These are phyloP conservation scores for Debaryomyces maramus DNA, from an alignment of 805 yeast species.

Conservation along the genomic window DNA sequence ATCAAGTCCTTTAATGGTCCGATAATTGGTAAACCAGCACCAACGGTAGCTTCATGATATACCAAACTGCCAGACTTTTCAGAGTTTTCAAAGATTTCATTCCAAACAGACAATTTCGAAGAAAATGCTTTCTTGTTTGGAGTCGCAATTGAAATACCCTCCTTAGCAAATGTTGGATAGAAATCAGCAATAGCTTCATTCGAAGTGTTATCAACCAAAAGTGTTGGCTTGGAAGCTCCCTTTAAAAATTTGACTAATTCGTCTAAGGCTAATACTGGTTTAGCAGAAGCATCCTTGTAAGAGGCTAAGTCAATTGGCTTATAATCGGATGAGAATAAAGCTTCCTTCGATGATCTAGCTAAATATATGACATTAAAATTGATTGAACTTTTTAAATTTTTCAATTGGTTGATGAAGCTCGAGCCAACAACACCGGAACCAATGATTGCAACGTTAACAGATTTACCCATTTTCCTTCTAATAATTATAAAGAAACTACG, in stretches of 20 bases:
- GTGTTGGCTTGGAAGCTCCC: conserved; percentile 70
- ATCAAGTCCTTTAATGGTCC: conserved; percentile 86
- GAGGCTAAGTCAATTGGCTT: conserved; percentile 62
- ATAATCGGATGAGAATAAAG: conserved; percentile 68
- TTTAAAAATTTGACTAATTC: conserved; percentile 64
- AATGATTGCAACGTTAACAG: conserved; percentile 46
- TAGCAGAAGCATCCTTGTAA: conserved; percentile 54
- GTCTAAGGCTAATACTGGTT: conserved; percentile 52
- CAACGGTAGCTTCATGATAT: conserved; percentile 97
- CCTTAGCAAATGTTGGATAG: conserved; percentile 71
- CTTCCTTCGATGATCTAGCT: conserved; percentile 67
- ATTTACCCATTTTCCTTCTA: conserved; percentile 22
- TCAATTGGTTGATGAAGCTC: conserved; percentile 82
- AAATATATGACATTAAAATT: conserved; percentile 76
- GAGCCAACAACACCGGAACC: conserved; percentile 96
- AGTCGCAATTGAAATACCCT: conserved; percentile 91
- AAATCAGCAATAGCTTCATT: conserved; percentile 71
- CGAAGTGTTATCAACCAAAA: conserved; percentile 93
- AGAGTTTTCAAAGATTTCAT: conserved; percentile 60
- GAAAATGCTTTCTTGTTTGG: conserved; percentile 99
- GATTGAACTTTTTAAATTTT: conserved; percentile 57
- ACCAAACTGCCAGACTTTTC: conserved; percentile 65
- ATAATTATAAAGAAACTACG: too few species aligned
- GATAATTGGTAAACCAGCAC: conserved; percentile 96
- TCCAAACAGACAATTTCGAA: conserved; percentile 71